Conservation (phyloP, 2,329 filamentous ascomycete species). For the Fusarium floridanum region DNA sequence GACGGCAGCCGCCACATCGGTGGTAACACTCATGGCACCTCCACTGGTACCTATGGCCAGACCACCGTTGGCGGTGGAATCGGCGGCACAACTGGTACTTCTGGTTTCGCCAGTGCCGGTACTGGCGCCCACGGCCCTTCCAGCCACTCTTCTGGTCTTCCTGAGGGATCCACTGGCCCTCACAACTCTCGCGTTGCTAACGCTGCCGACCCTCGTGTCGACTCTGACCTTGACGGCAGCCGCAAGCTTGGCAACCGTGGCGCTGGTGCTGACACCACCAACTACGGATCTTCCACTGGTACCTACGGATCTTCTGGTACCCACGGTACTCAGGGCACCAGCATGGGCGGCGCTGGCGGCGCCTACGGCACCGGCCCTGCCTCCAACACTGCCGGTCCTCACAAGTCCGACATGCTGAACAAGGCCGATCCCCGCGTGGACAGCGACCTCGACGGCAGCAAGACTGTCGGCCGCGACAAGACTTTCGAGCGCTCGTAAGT, state of each 20-base stretch:
- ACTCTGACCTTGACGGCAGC: slow-evolving; percentile 63
- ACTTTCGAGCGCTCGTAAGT: slow-evolving; percentile 57
- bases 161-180: slow-evolving; percentile 53
- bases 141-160: slow-evolving; percentile 25
- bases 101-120: slow-evolving; percentile 19
- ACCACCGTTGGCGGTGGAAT: slow-evolving; percentile 9
- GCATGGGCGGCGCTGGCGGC: slow-evolving; percentile 26
- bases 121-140: slow-evolving; percentile 24
- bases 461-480: slow-evolving; percentile 65
- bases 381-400: slow-evolving; percentile 58
- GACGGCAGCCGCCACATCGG: slow-evolving; percentile 47
- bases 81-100: slow-evolving; percentile 5
- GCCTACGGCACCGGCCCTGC: slow-evolving; percentile 53
- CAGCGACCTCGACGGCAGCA: slow-evolving; percentile 61
- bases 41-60: slow-evolving; percentile 13
- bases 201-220: slow-evolving; percentile 65
- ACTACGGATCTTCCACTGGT: neutral
- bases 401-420: slow-evolving; percentile 62
- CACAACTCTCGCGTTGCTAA: slow-evolving; percentile 62
- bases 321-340: slow-evolving; percentile 32
- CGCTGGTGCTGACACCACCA: slow-evolving; percentile 7
- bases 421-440: slow-evolving; percentile 67
- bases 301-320: neutral
- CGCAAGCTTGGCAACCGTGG: slow-evolving; percentile 43
- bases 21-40: no score